These are phyloP conservation scores for Endogone sp. DNA, from an alignment of 192 early-diverging fungal genomes.

Conservation along the genomic window DNA sequence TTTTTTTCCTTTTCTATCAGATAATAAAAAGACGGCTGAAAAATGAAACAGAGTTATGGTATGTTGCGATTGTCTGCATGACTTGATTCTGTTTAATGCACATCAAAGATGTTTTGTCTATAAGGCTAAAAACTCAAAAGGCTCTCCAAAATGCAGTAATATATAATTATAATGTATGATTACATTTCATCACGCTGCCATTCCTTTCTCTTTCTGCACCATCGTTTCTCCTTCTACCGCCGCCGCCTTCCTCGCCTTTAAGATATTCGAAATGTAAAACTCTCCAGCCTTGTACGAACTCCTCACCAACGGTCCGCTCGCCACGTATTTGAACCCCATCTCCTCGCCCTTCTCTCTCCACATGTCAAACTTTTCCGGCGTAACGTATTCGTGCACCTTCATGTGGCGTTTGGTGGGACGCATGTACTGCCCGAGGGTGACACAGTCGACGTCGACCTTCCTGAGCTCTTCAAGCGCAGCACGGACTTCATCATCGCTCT, in stretches of 20 bases:
- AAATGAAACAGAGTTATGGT: too few relatives aligned
- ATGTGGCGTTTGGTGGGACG: conserved; percentile 98
- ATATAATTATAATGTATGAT: too few relatives aligned
- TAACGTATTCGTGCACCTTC: conserved; percentile 94
- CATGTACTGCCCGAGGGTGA: conserved; percentile 99
- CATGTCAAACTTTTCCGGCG: conserved; percentile 87
- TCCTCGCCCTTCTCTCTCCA: conserved; percentile 76
- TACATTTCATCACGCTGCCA: too few relatives aligned
- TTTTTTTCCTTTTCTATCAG: too few relatives aligned
- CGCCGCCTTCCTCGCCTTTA: conserved; percentile 46
- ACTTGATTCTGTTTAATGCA: too few relatives aligned
- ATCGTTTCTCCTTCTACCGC: not conserved
- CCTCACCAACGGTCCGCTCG: conserved; percentile 89
- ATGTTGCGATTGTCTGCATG: too few relatives aligned
- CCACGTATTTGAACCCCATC: conserved; percentile 95
- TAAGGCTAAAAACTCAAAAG: too few relatives aligned
- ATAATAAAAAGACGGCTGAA: too few relatives aligned
- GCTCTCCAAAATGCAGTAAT: too few relatives aligned
- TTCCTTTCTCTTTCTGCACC: not conserved
- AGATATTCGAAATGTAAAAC: conserved; percentile 90
- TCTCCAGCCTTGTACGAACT: conserved; percentile 98
- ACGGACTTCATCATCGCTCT: conserved; percentile 91
- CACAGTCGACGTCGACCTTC: conserved; percentile 80
- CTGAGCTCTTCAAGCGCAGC: conserved; percentile 83
- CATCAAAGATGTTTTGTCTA: too few relatives aligned